These are phyloP conservation scores for Phytophthora colocasiae DNA, from an alignment of 352 stramenopile genomes.

Conservation along the genomic window DNA sequence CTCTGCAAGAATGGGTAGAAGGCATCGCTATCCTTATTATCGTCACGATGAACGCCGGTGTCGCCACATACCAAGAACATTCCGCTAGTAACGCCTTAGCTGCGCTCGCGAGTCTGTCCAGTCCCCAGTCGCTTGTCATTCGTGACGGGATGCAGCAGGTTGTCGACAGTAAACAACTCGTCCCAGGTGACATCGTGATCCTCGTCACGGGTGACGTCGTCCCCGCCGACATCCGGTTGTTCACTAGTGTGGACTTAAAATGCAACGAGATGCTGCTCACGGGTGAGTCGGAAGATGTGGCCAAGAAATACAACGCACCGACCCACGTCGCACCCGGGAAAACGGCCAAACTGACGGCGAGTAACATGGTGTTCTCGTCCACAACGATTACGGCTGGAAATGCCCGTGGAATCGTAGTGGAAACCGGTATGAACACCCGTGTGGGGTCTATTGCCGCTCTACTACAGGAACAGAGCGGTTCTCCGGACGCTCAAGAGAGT, in stretches of 20 bases:
- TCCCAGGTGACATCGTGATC: constrained; percentile 88
- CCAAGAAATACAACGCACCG: constrained; percentile 67
- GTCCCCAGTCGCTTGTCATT: constrained; percentile 68
- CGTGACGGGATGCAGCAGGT: constrained; percentile 68
- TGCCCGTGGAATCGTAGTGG: constrained; percentile 70
- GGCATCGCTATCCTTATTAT: constrained; percentile 78
- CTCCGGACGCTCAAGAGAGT: constrained; percentile 9
- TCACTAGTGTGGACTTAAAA: constrained; percentile 86
- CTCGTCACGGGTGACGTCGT: constrained; percentile 94
- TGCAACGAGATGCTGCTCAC: constrained; percentile 96
- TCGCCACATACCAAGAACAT: constrained; percentile 74
- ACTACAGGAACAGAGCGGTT: constrained; percentile 53
- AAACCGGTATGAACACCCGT: constrained; percentile 77
- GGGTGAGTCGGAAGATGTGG: constrained; percentile 90
- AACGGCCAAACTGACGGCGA: constrained; percentile 59
- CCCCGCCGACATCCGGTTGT: constrained; percentile 90
- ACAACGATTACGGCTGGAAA: constrained; percentile 86
- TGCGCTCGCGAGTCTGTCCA: constrained; percentile 67
- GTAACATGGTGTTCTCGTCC: constrained; percentile 95
- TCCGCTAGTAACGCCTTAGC: constrained; percentile 69
- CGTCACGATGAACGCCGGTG: constrained; percentile 61
- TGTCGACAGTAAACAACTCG: constrained; percentile 71
- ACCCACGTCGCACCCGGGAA: constrained; percentile 26
- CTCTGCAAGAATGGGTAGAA: constrained; percentile 70
- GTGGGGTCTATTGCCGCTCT: constrained; percentile 75